Conservation (phyloP, 768 basidiomycete genomes). For the Trametes coccinea region DNA sequence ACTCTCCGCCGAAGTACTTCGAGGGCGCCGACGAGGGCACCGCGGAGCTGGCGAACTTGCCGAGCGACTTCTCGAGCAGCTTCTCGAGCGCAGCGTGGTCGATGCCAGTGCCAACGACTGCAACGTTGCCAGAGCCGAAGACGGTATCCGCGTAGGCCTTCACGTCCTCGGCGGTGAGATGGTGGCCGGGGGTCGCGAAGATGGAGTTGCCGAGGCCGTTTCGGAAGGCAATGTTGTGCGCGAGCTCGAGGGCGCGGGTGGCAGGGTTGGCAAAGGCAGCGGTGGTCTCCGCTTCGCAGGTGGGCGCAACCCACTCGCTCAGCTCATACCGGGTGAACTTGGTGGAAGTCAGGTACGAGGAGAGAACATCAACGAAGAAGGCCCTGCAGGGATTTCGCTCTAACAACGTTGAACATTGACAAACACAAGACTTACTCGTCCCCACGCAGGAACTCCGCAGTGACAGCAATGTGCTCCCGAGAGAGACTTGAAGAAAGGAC, state of each 20-base stretch:
- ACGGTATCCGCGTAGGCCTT: slow-evolving; percentile 70
- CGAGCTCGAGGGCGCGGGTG: slow-evolving; percentile 78
- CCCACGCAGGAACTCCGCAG: slow-evolving; percentile 91
- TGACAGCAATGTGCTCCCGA: slow-evolving; percentile 89
- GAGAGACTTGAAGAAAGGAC: slow-evolving; percentile 81
- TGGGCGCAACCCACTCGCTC: slow-evolving; percentile 69
- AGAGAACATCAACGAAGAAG: slow-evolving; percentile 88
- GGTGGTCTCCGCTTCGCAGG: slow-evolving; percentile 68
- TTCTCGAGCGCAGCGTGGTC: slow-evolving; percentile 65
- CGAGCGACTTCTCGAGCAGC: slow-evolving; percentile 72
- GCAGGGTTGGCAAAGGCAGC: slow-evolving; percentile 61
- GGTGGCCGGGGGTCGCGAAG: slow-evolving; percentile 71
- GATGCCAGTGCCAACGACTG: slow-evolving; percentile 87
- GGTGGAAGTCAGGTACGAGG: slow-evolving; percentile 80
- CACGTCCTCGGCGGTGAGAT: slow-evolving; percentile 67
- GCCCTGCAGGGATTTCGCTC: slow-evolving; percentile 45
- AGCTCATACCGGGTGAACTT: slow-evolving; percentile 81
- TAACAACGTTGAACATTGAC: background rate
- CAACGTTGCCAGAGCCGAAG: slow-evolving; percentile 79
- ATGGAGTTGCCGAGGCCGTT: slow-evolving; percentile 89
- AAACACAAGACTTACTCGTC: slow-evolving; percentile 77
- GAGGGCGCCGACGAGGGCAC: slow-evolving; percentile 38
- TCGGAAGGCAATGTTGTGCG: slow-evolving; percentile 92
- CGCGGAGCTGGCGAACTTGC: slow-evolving; percentile 43
- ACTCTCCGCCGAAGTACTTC: slow-evolving; percentile 86